Percentiles rank a stretch among this genome's conserved stretches.
Evolutionary conservation across 176 grass and related monocot genomes (phyloP).

Genomic region (Raddia distichophylla): DNA sequence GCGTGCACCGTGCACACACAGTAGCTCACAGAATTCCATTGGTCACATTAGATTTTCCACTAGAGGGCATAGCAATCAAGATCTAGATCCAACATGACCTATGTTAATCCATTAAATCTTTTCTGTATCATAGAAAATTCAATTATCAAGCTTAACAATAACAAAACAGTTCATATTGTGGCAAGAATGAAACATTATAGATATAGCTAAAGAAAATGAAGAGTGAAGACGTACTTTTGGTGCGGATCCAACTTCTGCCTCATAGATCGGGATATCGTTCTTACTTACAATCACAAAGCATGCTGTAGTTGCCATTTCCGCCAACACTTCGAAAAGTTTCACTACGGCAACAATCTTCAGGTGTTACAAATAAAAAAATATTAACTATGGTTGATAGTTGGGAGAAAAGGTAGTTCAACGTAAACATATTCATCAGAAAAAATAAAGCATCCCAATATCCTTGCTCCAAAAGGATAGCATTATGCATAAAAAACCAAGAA

Average conservation of each 20-base stretch:
- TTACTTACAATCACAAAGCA: conserved; percentile 90
- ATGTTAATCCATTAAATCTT: conserved; percentile 21
- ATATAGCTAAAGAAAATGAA: conserved; percentile 35
- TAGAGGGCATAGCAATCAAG: background rate
- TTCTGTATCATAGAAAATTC: background rate
- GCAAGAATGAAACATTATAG: conserved; percentile 3
- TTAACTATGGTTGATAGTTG: background rate
- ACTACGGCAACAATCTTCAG: conserved; percentile 17
- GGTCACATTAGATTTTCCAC: background rate
- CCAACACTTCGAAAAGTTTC: background rate
- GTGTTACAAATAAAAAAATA: conserved; percentile 3
- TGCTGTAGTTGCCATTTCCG: conserved; percentile 79
- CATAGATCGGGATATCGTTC: conserved; percentile 85
- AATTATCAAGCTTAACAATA: conserved; percentile 15
- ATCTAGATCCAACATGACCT: conserved; percentile 6
- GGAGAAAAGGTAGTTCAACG: background rate
- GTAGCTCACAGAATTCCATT: background rate
- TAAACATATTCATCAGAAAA: conserved; percentile 17
- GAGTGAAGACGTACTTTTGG: conserved; percentile 41
- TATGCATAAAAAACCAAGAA: conserved; percentile 12
- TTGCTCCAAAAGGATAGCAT: conserved; percentile 21
- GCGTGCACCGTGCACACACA: no score
- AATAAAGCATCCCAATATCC: background rate
- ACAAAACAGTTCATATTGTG: background rate
- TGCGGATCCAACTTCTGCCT: conserved; percentile 82